Evolutionary conservation across 2,329 filamentous ascomycete species (phyloP).

Genomic region (Exserohilum rostratum): DNA sequence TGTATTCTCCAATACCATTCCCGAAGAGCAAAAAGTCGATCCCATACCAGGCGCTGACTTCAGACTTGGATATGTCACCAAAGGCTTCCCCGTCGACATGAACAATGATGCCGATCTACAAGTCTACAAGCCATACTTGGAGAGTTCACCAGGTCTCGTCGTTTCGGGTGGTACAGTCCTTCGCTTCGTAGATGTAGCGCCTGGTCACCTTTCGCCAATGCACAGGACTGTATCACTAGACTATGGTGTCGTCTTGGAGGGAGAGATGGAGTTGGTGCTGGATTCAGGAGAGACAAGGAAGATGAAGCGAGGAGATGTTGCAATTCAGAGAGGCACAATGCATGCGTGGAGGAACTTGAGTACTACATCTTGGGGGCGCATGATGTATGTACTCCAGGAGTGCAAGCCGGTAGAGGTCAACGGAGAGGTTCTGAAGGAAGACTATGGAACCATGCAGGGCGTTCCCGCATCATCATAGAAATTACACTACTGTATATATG

Average conservation of each 20-base stretch:
- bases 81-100: constrained; percentile 54
- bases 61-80: constrained; percentile 57
- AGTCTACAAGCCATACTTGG: constrained; percentile 53
- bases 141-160: constrained; percentile 56
- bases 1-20: constrained; percentile 38
- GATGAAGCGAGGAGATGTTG: constrained; percentile 46
- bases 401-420: constrained; percentile 33
- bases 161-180: constrained; percentile 55
- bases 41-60: constrained; percentile 46
- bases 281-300: constrained; percentile 45
- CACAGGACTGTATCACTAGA: constrained; percentile 49
- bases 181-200: constrained; percentile 46
- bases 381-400: constrained; percentile 43
- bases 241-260: constrained; percentile 49
- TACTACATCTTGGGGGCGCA: constrained; percentile 34
- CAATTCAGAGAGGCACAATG: constrained; percentile 48
- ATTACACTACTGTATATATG: background rate
- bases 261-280: constrained; percentile 45
- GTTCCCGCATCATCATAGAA: constrained; percentile 35
- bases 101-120: constrained; percentile 54
- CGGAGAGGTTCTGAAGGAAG: constrained; percentile 34
- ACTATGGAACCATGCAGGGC: constrained; percentile 40
- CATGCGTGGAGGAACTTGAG: constrained; percentile 47
- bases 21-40: constrained; percentile 29
- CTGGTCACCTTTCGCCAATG: constrained; percentile 42